Base-by-base conservation (phyloP, 257 asterid species). In the Solanum lycopersicoides region DNA sequence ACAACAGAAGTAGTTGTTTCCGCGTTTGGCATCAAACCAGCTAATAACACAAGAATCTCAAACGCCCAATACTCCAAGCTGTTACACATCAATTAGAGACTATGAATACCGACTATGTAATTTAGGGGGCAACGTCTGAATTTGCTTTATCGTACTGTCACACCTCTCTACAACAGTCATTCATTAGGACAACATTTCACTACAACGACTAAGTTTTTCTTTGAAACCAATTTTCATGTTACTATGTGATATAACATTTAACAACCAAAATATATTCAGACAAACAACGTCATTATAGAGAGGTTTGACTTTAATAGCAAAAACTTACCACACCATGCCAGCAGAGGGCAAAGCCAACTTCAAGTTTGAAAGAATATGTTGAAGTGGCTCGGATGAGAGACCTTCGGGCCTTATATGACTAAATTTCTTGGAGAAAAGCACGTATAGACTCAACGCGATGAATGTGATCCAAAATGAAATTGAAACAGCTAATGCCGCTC, bases 1-100 rank as follows among this genome's bases (percentile, higher is more conserved):
- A 95, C 90, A 15, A 97, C 79, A 4, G 99, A 94, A 65, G 99
- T 97, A 6, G 93, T 85, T 41, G 93, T 71, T 86, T 94, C 93
- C 5, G 99, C 86, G 68, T 95, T 86, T 34, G 98, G 98, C 99
- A 97, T 93, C 91, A 95, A 84, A 50, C 99, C 98, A 0, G 98
- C 97, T 88, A 97, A 85, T 59, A 97, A 85, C 63, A 97, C 99
- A 30, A 95, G 98, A 79, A 91, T 76, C 95, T 97, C 99, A 72
- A 94, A 97, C 53, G 98, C 99, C 95, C 98, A 94, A 32, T 90
- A 94, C 88, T 97, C 98, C 92, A 97, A 86, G 75, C 99, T 96
- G 94, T 63, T 16, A 12, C 63, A 87, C 35, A 8, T 20, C 53
- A 74, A 74, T 21, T 56, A 4, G n/a, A 73, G 44, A 37, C 50